Evolutionary conservation across 2,329 filamentous ascomycete genomes (phyloP).

Genomic region (Tympanopsis confertula): DNA sequence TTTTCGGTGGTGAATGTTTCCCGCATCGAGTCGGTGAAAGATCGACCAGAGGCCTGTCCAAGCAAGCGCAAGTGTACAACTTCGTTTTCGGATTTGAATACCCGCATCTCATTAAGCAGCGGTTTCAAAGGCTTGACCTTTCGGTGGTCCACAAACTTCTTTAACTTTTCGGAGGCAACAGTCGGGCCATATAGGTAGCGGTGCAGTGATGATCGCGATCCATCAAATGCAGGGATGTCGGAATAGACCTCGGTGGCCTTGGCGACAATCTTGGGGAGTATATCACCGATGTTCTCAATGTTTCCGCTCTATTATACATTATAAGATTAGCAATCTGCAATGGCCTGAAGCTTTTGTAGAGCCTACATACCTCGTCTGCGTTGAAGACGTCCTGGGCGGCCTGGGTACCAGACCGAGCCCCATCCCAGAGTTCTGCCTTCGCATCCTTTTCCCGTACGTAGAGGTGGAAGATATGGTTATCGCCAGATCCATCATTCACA

Average conservation of each 20-base stretch:
- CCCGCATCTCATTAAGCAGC: slow-evolving; percentile 50
- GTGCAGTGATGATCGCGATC: not conserved
- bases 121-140: slow-evolving; percentile 44
- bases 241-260: not conserved
- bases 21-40: slow-evolving; percentile 61
- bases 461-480: slow-evolving; percentile 55
- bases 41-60: slow-evolving; percentile 52
- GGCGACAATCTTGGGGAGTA: not conserved
- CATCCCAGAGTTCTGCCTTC: slow-evolving; percentile 60
- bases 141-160: slow-evolving; percentile 10
- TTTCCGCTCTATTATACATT: not conserved
- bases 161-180: not conserved
- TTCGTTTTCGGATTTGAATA: slow-evolving; percentile 55
- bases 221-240: not conserved
- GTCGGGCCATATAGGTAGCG: not conserved
- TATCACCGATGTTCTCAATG: not conserved
- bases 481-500: slow-evolving; percentile 8
- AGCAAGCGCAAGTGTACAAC: slow-evolving; percentile 55
- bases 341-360: not conserved
- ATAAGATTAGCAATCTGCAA: not conserved
- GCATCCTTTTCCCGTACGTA: slow-evolving; percentile 60
- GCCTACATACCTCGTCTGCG: slow-evolving; percentile 44
- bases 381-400: slow-evolving; percentile 65
- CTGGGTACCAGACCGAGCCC: slow-evolving; percentile 57
- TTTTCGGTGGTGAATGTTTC: slow-evolving; percentile 47